Base-by-base conservation (phyloP, 306 rosid genomes). In the Carpinus fangiana region DNA sequence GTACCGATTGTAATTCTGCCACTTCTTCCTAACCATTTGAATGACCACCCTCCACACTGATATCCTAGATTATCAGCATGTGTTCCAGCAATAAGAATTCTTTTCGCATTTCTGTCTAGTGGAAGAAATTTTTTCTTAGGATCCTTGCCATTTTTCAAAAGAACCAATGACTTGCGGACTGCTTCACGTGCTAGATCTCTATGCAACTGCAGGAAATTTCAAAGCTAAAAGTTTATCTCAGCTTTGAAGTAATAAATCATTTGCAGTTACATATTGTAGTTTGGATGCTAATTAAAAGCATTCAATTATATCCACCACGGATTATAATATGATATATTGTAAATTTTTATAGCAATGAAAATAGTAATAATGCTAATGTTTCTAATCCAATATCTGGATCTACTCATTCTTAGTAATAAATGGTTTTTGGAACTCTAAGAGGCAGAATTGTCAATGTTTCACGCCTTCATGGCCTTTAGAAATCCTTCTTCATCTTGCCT, bases 41-140 rank as follows among this genome's bases (percentile, higher is more conserved):
- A 79, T 1, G 97, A 92, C 97, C 98, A 92, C 74, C 97, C 97
- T 69, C 98, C 97, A 70, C 98, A 90, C 75, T 92, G 98, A 82
- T 61, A 92, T 61, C 97, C 98, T 53, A 94, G 89, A 87, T 94
- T 77, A 86, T 92, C 93, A 0, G 92, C 94, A 41, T 94, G 98
- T 21, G 89, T 89, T 81, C 98, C 98, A 11, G 90, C 47, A 20
- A 94, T 90, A 78, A 90, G 92, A 78, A 94, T 89, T 83, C 84
- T 90, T 80, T 86, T 90, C 12, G 90, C 92, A 79, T 80, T 86
- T 73, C 72, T 90, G 73, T 87, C 85, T 73, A 92, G 73, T 31
- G 98, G 97, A 83, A 94, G 96, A 82, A 94, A 89, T 56, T 91
- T 89, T 80, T 88, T 84, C 65, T 21, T 66, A 26, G 69, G 84